Evolutionary conservation across 2,329 filamentous ascomycete genomes (phyloP).

Genomic region (Hypocreales sp.): DNA sequence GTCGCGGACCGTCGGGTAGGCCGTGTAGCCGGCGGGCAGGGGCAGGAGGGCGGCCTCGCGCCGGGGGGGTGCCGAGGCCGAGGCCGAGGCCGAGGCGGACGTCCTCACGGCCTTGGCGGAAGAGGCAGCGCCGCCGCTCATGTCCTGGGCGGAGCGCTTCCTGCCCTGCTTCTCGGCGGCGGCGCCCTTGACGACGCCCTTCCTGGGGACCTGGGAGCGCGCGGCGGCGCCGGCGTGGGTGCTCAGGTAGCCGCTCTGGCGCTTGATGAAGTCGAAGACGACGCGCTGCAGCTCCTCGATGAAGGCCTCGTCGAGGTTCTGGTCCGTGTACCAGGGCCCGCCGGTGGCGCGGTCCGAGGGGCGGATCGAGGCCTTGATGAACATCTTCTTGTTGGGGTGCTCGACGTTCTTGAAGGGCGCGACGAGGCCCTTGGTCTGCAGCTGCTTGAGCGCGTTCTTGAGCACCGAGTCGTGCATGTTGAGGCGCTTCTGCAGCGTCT

Average conservation of each 20-base stretch:
- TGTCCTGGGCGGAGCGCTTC: slow-evolving; percentile 32
- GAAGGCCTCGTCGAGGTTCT: slow-evolving; percentile 76
- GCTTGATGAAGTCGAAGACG: slow-evolving; percentile 59
- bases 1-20: slow-evolving; percentile 66
- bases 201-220: slow-evolving; percentile 35
- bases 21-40: slow-evolving; percentile 50
- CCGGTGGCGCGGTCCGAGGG: slow-evolving; percentile 85
- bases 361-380: slow-evolving; percentile 73
- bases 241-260: slow-evolving; percentile 52
- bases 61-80: slow-evolving; percentile 7
- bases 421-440: slow-evolving; percentile 71
- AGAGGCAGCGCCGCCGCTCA: slow-evolving; percentile 10
- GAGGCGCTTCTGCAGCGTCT: slow-evolving; percentile 63
- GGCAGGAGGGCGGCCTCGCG: slow-evolving; percentile 30
- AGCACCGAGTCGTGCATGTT: slow-evolving; percentile 75
- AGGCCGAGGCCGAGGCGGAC: slow-evolving; percentile 1
- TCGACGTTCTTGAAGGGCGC: slow-evolving; percentile 85
- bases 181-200: slow-evolving; percentile 35
- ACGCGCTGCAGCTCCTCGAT: slow-evolving; percentile 62
- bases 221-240: slow-evolving; percentile 15
- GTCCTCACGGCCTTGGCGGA: slow-evolving; percentile 7
- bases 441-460: slow-evolving; percentile 66
- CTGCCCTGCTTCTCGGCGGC: slow-evolving; percentile 25
- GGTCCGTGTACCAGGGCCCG: slow-evolving; percentile 88
- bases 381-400: slow-evolving; percentile 84